Base-by-base conservation (phyloP, 2,329 filamentous ascomycete genomes). In the Bretziella fagacearum region DNA sequence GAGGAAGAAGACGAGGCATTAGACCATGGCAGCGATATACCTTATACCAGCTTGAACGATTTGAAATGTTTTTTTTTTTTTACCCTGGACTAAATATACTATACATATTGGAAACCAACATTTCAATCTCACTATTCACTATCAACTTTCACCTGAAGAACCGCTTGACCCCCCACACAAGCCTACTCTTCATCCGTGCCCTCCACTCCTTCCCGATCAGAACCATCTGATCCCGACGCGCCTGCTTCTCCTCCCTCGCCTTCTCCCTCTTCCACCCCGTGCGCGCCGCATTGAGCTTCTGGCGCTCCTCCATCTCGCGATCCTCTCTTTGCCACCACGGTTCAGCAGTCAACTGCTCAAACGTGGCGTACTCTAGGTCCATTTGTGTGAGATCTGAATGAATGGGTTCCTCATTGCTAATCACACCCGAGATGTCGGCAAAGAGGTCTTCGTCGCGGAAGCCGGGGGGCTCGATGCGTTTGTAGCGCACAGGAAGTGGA, bases 1-100 rank as follows among this genome's bases (percentile, higher is more conserved):
- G n/a, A 82, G 78, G 63, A 78, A 79, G 59, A 73, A 64, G 57
- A 59, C 63, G 2, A 77, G 71, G 62, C 65, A 70, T 56, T 74
- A 39, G 35, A 22, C n/a, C n/a, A n/a, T n/a, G n/a, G n/a, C n/a
- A n/a, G n/a, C n/a, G n/a, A n/a, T n/a, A n/a, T n/a, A n/a, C n/a
- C n/a, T n/a, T n/a, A n/a, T n/a, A n/a, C n/a, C n/a, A n/a, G n/a
- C n/a, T n/a, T n/a, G n/a, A n/a, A n/a, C n/a, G n/a, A n/a, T n/a
- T n/a, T n/a, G n/a, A n/a, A n/a, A n/a, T n/a, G n/a, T n/a, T n/a
- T n/a, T n/a, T n/a, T n/a, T n/a, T n/a, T n/a, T n/a, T n/a, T n/a
- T n/a, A n/a, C n/a, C n/a, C n/a, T n/a, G n/a, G n/a, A n/a, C n/a
- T n/a, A n/a, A n/a, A n/a, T n/a, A n/a, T n/a, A n/a, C n/a, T n/a